Evolutionary conservation across 495 filamentous ascomycete species (phyloP).

Genomic region (Penicillium pancosmium): DNA sequence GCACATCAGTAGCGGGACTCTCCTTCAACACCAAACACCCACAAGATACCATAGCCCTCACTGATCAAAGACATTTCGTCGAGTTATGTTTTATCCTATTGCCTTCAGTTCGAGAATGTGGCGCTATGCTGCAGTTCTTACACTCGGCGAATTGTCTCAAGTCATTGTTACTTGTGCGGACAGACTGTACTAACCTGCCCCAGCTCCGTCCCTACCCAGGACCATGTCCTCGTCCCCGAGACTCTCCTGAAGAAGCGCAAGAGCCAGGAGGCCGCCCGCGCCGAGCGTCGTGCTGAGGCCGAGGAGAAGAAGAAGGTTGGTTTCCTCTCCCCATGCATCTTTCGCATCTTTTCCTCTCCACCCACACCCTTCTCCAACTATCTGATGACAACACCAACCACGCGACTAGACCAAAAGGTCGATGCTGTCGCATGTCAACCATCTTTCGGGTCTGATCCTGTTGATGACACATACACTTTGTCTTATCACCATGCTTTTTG

Average conservation of each 20-base stretch:
- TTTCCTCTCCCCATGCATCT: slow-evolving; percentile 23
- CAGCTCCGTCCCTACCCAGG: slow-evolving; percentile 83
- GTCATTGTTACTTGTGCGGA: slow-evolving; percentile 62
- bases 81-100: slow-evolving; percentile 61
- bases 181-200: slow-evolving; percentile 70
- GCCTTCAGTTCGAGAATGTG: slow-evolving; percentile 82
- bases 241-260: slow-evolving; percentile 99
- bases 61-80: slow-evolving; percentile 77
- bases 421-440: slow-evolving; percentile 97
- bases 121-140: slow-evolving; percentile 84
- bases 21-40: slow-evolving; percentile 8
- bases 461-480: slow-evolving; percentile 30
- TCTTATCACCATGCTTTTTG: slow-evolving; percentile 15
- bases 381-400: slow-evolving; percentile 78
- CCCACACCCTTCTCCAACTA: slow-evolving; percentile 16
- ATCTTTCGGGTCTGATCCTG: slow-evolving; percentile 99
- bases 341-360: neutral
- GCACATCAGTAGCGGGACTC: slow-evolving; percentile 25
- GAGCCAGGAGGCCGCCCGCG: slow-evolving; percentile 96
- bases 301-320: slow-evolving; percentile 89
- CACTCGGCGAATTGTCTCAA: slow-evolving; percentile 76
- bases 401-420: slow-evolving; percentile 89
- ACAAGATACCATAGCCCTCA: slow-evolving; percentile 52
- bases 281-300: slow-evolving; percentile 76
- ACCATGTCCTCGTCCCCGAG: slow-evolving; percentile 95